A percentile compares a stretch with the other conserved stretches of the same genome.
These are phyloP conservation scores for Rhizopus stolonifer DNA, from an alignment of 371 early-diverging fungal species.

Conservation along the genomic window DNA sequence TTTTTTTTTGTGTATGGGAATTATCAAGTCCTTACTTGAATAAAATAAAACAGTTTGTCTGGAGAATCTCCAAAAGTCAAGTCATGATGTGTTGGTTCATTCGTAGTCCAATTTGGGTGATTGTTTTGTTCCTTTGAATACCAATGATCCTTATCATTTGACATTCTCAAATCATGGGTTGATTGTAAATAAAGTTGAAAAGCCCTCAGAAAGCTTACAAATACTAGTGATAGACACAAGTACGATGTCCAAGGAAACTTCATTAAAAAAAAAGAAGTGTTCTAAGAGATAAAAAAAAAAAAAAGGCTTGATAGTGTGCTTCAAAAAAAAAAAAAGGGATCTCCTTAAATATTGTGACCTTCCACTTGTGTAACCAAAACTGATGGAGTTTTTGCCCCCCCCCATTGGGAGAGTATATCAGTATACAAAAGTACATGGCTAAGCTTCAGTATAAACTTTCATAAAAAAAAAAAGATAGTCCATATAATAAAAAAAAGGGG, in stretches of 20 bases:
- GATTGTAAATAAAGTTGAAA: conserved; percentile 13
- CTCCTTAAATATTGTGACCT: too few species aligned
- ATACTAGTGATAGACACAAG: conserved; percentile 2
- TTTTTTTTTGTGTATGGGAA: too few species aligned
- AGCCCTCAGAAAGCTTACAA: conserved; percentile 4
- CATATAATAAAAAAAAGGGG: too few species aligned
- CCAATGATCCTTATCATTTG: conserved; percentile 20
- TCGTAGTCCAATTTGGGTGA: background rate
- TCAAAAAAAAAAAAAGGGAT: background rate
- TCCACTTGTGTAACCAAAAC: too few species aligned
- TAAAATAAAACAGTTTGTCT: conserved; percentile 61
- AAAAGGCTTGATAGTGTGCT: background rate
- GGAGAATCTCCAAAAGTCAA: conserved; percentile 38
- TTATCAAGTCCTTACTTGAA: conserved; percentile 49
- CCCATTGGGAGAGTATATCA: too few species aligned
- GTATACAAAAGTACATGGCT: too few species aligned
- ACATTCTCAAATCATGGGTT: conserved; percentile 15
- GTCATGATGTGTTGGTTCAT: conserved; percentile 1
- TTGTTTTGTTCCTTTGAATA: background rate
- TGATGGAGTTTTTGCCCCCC: too few species aligned
- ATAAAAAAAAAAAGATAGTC: too few species aligned
- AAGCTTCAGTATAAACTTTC: too few species aligned
- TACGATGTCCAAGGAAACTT: conserved; percentile 9
- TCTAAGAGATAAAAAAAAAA: too few species aligned
- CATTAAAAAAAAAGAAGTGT: conserved; percentile 1